A percentile compares a stretch with the other conserved stretches of the same genome.
Conservation (phyloP, 352 stramenopile genomes). For the Phytophthora boehmeriae region DNA sequence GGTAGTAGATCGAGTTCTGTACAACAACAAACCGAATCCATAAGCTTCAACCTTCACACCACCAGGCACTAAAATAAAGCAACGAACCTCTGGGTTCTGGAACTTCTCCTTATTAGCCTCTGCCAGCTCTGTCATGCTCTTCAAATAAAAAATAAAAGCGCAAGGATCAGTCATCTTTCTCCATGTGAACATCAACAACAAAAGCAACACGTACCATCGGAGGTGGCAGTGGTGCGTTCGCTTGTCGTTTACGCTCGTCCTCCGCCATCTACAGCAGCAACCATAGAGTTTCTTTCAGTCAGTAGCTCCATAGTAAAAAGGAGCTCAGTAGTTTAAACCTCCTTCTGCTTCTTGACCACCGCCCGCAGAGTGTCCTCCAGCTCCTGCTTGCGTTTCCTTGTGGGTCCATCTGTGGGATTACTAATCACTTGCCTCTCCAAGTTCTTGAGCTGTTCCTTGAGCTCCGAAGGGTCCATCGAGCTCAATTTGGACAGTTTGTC, state of each 20-base stretch:
- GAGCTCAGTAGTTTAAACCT: slow-evolving; percentile 28
- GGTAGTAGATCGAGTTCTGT: slow-evolving; percentile 84
- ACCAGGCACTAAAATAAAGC: background rate
- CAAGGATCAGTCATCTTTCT: background rate
- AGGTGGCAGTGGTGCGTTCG: slow-evolving; percentile 28
- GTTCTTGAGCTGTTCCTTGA: slow-evolving; percentile 65
- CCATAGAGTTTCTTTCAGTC: background rate
- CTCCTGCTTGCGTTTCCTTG: slow-evolving; percentile 79
- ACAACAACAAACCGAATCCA: background rate
- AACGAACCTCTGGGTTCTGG: slow-evolving; percentile 69
- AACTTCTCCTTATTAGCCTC: slow-evolving; percentile 66
- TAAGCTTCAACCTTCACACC: background rate
- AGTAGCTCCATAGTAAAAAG: background rate
- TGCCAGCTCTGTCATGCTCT: slow-evolving; percentile 63
- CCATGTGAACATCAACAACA: background rate
- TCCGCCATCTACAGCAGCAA: slow-evolving; percentile 42
- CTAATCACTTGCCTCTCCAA: slow-evolving; percentile 63
- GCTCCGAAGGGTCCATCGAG: slow-evolving; percentile 58
- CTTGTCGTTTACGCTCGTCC: slow-evolving; percentile 43
- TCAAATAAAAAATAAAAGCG: slow-evolving; percentile 6
- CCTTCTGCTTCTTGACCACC: slow-evolving; percentile 75
- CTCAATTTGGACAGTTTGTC: slow-evolving; percentile 66
- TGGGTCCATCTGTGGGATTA: slow-evolving; percentile 71
- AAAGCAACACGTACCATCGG: slow-evolving; percentile 35
- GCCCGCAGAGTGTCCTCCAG: slow-evolving; percentile 71